Conservation (phyloP, 495 filamentous ascomycete genomes). For the Aspergillus biplanus region DNA sequence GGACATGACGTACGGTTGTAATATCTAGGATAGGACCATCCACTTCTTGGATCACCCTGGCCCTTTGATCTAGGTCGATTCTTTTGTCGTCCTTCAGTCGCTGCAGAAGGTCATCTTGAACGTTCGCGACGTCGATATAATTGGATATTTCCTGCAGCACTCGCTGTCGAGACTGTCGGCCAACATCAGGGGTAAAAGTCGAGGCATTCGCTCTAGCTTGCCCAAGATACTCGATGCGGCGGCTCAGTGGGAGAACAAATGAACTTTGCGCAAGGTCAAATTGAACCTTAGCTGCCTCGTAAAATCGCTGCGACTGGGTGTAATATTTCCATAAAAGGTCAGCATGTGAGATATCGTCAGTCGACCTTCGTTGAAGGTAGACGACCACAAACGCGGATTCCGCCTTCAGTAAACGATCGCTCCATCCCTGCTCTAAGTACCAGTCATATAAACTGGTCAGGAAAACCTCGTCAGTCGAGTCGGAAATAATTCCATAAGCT, state of each 20-base stretch:
- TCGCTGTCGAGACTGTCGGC: slow-evolving; percentile 73
- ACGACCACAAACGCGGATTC: slow-evolving; percentile 80
- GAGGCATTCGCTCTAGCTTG: slow-evolving; percentile 86
- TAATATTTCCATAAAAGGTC: slow-evolving; percentile 95
- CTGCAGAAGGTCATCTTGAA: slow-evolving; percentile 91
- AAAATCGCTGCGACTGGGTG: slow-evolving; percentile 74
- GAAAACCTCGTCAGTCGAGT: slow-evolving; percentile 87
- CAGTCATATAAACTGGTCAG: slow-evolving; percentile 95
- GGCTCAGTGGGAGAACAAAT: slow-evolving; percentile 72
- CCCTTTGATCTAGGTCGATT: slow-evolving; percentile 59
- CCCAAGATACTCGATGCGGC: slow-evolving; percentile 86
- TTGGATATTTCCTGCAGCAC: slow-evolving; percentile 81
- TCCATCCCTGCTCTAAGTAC: slow-evolving; percentile 84
- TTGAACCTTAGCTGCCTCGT: slow-evolving; percentile 85
- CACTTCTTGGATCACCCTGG: slow-evolving; percentile 64
- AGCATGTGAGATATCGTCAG: slow-evolving; percentile 70
- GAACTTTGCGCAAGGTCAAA: slow-evolving; percentile 78
- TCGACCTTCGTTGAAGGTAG: slow-evolving; percentile 78
- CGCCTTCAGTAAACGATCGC: slow-evolving; percentile 79
- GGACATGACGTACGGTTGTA: slow-evolving; percentile 61
- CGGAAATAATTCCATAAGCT: slow-evolving; percentile 84
- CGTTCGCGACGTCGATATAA: slow-evolving; percentile 88
- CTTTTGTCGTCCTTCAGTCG: slow-evolving; percentile 73
- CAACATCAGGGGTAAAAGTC: slow-evolving; percentile 69
- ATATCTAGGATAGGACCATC: slow-evolving; percentile 75